Percentiles rank a stretch among this genome's conserved stretches.
These are phyloP conservation scores for Dothiorella sarmentorum DNA, from an alignment of 2,329 filamentous ascomycete species.

Conservation along the genomic window DNA sequence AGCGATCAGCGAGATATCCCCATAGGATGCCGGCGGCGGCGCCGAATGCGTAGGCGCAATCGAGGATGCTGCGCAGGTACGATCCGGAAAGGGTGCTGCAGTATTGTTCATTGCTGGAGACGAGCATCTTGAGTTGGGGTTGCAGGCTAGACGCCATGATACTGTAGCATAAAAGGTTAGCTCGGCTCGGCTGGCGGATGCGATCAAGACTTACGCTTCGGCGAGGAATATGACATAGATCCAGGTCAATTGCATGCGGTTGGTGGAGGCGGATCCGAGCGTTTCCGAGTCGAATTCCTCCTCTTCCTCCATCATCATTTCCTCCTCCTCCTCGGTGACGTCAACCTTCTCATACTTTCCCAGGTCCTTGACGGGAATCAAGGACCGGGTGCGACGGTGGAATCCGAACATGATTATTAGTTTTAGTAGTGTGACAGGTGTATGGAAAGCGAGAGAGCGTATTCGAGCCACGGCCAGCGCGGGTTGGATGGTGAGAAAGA, in stretches of 20 bases:
- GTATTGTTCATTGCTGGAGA: slow-evolving; percentile 40
- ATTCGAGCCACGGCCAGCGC: slow-evolving; percentile 15
- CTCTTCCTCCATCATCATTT: slow-evolving; percentile 29
- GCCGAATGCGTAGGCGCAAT: slow-evolving; percentile 48
- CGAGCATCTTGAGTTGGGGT: slow-evolving; percentile 45
- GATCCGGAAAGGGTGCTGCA: slow-evolving; percentile 45
- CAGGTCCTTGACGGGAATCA: slow-evolving; percentile 44
- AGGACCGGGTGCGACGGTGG: slow-evolving; percentile 40
- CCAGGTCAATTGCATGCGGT: slow-evolving; percentile 34
- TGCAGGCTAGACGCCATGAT: slow-evolving; percentile 50
- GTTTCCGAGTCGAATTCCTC: slow-evolving; percentile 25
- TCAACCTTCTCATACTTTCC: slow-evolving; percentile 41
- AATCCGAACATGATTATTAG: slow-evolving; percentile 40
- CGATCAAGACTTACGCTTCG: slow-evolving; percentile 38
- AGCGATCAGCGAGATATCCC: slow-evolving; percentile 44
- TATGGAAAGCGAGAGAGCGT: slow-evolving; percentile 11
- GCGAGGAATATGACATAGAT: slow-evolving; percentile 48
- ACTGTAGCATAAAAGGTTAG: slow-evolving; percentile 22
- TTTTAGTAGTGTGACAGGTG: background rate
- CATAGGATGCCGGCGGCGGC: slow-evolving; percentile 44
- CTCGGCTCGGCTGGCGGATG: background rate
- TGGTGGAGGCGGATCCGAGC: slow-evolving; percentile 9
- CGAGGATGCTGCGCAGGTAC: slow-evolving; percentile 47
- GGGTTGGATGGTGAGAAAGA: background rate
- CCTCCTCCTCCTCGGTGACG: slow-evolving; percentile 30